A percentile compares a stretch with the other conserved stretches of the same genome.
Conservation (phyloP, 371 early-diverging fungal species). For the Circinella umbellata region DNA sequence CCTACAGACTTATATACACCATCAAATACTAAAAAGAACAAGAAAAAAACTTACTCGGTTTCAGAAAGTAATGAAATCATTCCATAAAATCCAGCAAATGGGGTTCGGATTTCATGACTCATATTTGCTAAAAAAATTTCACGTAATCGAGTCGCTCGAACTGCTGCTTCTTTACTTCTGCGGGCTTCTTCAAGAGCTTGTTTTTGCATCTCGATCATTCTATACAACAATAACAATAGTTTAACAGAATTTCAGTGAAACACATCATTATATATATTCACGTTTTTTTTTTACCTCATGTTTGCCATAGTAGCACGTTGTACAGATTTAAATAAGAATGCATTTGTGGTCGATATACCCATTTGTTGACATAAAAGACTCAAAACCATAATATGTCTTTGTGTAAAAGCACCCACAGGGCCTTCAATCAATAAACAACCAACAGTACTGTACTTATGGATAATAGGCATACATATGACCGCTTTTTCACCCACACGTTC, state of each 20-base stretch:
- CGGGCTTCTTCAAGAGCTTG: conserved; percentile 47
- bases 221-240: conserved; percentile 4
- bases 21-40: too few relatives aligned
- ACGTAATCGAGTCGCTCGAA: conserved; percentile 43
- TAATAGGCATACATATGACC: conserved; percentile 62
- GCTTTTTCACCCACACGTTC: conserved; percentile 51
- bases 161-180: conserved; percentile 53
- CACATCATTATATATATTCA: too few relatives aligned
- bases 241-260: neutral
- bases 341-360: conserved; percentile 65
- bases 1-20: too few relatives aligned
- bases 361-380: conserved; percentile 62
- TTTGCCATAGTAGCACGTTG: conserved; percentile 49
- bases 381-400: conserved; percentile 58
- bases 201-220: conserved; percentile 55
- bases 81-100: conserved; percentile 64
- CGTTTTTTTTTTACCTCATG: conserved; percentile 20
- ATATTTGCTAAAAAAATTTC: conserved; percentile 67
- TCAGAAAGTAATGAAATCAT: conserved; percentile 63
- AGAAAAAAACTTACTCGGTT: conserved; percentile 26
- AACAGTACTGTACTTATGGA: conserved; percentile 52
- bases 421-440: conserved; percentile 65
- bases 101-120: conserved; percentile 60
- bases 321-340: conserved; percentile 53
- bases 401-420: conserved; percentile 59